Conservation (phyloP, 148 eudicot species). For the Rhododendron williamsianum region DNA sequence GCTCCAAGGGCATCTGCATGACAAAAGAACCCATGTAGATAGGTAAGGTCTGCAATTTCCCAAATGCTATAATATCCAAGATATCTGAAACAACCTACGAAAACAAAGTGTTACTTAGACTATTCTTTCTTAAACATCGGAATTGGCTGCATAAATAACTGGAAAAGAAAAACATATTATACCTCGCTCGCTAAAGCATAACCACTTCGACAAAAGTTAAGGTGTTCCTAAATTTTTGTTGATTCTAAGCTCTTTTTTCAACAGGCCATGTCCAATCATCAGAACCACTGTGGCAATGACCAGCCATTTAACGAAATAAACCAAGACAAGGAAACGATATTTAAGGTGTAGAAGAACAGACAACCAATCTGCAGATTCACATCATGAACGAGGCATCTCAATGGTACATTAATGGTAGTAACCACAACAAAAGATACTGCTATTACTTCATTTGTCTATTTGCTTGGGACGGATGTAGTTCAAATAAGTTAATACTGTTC, state of each 20-base stretch:
- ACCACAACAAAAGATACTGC: not conserved
- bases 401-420: not conserved
- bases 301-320: not conserved
- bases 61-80: not conserved
- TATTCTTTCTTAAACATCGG: not conserved
- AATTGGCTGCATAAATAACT: not conserved
- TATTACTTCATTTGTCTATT: not conserved
- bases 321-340: not conserved
- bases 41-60: not conserved
- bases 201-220: not conserved
- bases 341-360: not conserved
- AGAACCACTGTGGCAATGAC: not conserved
- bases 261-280: not conserved
- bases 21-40: not conserved
- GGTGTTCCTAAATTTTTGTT: not conserved
- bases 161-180: not conserved
- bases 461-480: not conserved
- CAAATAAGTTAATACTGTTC: not conserved
- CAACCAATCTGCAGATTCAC: not conserved
- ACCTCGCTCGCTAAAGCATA: not conserved
- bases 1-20: conserved; percentile 69
- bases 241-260: not conserved
- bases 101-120: not conserved
- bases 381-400: not conserved
- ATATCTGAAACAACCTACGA: not conserved